Evolutionary conservation across 1,139 yeast genomes (phyloP), one percentile per base, ranked within the genome.

Genomic region (Candida tropicalis): DNA sequence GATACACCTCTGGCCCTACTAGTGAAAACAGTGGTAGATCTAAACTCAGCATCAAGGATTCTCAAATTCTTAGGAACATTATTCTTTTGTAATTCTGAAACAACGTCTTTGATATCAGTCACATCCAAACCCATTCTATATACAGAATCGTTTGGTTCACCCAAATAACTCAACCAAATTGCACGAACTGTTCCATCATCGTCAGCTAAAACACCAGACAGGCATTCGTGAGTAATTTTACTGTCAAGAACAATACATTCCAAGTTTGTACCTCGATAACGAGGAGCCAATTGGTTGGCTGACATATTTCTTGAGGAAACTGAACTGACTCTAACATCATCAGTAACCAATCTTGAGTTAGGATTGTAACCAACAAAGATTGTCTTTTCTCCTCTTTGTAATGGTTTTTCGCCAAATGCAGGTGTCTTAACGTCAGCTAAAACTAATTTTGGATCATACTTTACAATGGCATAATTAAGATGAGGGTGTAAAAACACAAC

Each of bases 401-500:
- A 70, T 18, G 88, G 85, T 8, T 57, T 64, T 8, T 64, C 56
- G 39, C 85, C 72, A 51, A 89, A 76, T 45, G 70, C 70, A 3
- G 96, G 95, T 1, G 95, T 77, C 43, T 70, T 55, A 9, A 70
- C 73, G 36, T 65, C 73, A 7, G 76, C 72, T 41, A 63, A 57
- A 6, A 70, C 64, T 44, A 87, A 67, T 2, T 70, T 58, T 9
- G 97, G 93, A 59, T 91, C 96, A 59, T 88, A 91, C 60, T 87
- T 81, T 27, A 90, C 73, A 43, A 91, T 81, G 1, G 95, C 91
- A 63, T 87, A 89, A 56, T 90, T 90, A 56, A 86, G 89, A 41
- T 87, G 81, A 25, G 98, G 97, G 58, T 91, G 97, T 56, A 89
- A 70, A 56, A 89, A 90, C 22, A 83, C 84, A 22, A 89, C 93